Percentiles rank a stretch among this genome's conserved stretches.
Evolutionary conservation across 2,329 filamentous ascomycete genomes (phyloP).

Genomic region (Didymella glomerata): DNA sequence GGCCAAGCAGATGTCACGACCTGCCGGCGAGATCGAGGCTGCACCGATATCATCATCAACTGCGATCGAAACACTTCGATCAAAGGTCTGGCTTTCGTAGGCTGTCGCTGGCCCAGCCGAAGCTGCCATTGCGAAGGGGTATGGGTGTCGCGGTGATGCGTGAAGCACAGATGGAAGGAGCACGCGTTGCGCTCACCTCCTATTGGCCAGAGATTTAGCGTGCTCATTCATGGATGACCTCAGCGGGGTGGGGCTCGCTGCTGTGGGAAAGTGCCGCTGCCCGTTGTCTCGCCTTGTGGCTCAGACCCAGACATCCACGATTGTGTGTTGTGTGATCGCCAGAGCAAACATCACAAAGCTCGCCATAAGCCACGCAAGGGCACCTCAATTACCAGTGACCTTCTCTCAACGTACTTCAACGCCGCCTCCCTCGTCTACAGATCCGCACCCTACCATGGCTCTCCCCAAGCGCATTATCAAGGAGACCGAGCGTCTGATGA

Average conservation of each 20-base stretch:
- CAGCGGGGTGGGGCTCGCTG: slow-evolving; percentile 3
- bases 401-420: not conserved
- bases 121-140: slow-evolving; percentile 32
- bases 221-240: too few relatives aligned
- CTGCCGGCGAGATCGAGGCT: slow-evolving; percentile 90
- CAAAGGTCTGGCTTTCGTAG: slow-evolving; percentile 87
- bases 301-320: slow-evolving; percentile 20
- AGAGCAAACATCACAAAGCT: slow-evolving; percentile 19
- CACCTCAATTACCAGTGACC: not conserved
- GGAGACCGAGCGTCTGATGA: slow-evolving; percentile 96
- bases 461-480: slow-evolving; percentile 97
- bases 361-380: slow-evolving; percentile 1
- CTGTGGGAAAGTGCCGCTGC: too few relatives aligned
- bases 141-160: slow-evolving; percentile 17
- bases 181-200: slow-evolving; percentile 6
- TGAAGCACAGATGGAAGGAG: slow-evolving; percentile 20
- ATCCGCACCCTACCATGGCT: slow-evolving; percentile 57
- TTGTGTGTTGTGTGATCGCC: slow-evolving; percentile 12
- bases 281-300: slow-evolving; percentile 18
- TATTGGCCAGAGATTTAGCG: slow-evolving; percentile 9
- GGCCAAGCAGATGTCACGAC: slow-evolving; percentile 87
- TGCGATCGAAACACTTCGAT: slow-evolving; percentile 82
- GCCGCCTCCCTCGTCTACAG: not conserved
- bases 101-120: slow-evolving; percentile 58
- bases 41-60: slow-evolving; percentile 82